These are phyloP conservation scores for Pestalotiopsis sp. DNA, from an alignment of 2,329 filamentous ascomycete genomes.

Conservation along the genomic window DNA sequence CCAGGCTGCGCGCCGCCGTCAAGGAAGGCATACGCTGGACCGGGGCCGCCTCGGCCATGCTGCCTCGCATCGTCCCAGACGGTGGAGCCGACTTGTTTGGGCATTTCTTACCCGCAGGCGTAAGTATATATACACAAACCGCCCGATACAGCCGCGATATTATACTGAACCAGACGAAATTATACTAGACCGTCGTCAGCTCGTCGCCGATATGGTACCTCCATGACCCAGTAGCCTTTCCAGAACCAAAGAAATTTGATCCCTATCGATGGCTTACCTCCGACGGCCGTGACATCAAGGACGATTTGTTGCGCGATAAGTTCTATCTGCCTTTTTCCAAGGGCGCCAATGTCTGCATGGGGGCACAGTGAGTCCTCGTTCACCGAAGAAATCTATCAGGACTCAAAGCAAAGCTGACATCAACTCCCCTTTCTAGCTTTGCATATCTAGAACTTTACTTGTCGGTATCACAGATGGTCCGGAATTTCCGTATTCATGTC, in stretches of 20 bases:
- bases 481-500: background rate
- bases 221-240: background rate
- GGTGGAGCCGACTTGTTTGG: background rate
- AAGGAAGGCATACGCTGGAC: slow-evolving; percentile 13
- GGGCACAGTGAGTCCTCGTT: background rate
- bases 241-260: background rate
- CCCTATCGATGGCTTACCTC: slow-evolving; percentile 4
- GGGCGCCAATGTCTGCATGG: slow-evolving; percentile 5
- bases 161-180: no score
- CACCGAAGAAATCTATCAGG: background rate
- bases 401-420: background rate
- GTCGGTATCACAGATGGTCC: background rate
- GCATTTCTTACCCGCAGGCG: background rate
- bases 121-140: background rate
- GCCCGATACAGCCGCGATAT: background rate
- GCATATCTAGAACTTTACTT: slow-evolving; percentile 8
- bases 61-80: slow-evolving; percentile 2
- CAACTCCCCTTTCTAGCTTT: background rate
- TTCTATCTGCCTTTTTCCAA: slow-evolving; percentile 3
- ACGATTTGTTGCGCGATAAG: background rate
- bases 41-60: slow-evolving; percentile 4
- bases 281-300: background rate
- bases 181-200: slow-evolving; percentile 1
- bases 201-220: slow-evolving; percentile 9
- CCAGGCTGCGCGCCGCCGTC: slow-evolving; percentile 6